Evolutionary conservation across 2,329 filamentous ascomycete species (phyloP).

Genomic region (Orbilia brochopaga): DNA sequence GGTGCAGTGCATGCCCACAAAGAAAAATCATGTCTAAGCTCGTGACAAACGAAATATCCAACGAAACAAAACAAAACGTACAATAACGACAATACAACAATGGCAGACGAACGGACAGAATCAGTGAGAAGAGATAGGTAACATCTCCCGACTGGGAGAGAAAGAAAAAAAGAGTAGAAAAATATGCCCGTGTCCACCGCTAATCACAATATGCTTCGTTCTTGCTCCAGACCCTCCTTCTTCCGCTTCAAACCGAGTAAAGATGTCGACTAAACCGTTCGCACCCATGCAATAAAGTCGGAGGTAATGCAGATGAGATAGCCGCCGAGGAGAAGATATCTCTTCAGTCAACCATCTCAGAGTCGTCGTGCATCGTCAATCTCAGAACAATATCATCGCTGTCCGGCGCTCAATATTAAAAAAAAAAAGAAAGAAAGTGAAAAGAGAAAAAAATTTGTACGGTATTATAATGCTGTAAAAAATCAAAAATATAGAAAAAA

Average conservation of each 20-base stretch:
- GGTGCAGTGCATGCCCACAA: conserved; percentile 9
- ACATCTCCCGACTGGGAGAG: conserved; percentile 15
- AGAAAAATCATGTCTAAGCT: conserved; percentile 51
- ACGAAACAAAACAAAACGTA: not conserved
- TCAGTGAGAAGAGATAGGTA: conserved; percentile 17
- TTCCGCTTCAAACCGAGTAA: conserved; percentile 15
- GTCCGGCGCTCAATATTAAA: conserved; percentile 32
- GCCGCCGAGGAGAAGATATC: not conserved
- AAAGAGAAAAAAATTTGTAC: not conserved
- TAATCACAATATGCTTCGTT: conserved; percentile 34
- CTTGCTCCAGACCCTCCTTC: not conserved
- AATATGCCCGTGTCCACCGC: conserved; percentile 15
- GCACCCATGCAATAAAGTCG: not conserved
- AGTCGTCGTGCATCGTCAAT: no score
- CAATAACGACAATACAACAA: no score
- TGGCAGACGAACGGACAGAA: no score
- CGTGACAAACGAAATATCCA: conserved; percentile 34
- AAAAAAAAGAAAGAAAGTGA: no score
- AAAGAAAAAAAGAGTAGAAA: conserved; percentile 16
- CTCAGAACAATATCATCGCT: conserved; percentile 19
- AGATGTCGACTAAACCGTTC: not conserved
- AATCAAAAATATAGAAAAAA: conserved; percentile 24
- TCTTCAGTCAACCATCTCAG: no score
- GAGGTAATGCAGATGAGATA: not conserved
- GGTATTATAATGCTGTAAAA: conserved; percentile 19